Evolutionary conservation across 2,329 filamentous ascomycete species (phyloP), one percentile per base, ranked within the genome.

Genomic region (Thermothelomyces thermophilus): DNA sequence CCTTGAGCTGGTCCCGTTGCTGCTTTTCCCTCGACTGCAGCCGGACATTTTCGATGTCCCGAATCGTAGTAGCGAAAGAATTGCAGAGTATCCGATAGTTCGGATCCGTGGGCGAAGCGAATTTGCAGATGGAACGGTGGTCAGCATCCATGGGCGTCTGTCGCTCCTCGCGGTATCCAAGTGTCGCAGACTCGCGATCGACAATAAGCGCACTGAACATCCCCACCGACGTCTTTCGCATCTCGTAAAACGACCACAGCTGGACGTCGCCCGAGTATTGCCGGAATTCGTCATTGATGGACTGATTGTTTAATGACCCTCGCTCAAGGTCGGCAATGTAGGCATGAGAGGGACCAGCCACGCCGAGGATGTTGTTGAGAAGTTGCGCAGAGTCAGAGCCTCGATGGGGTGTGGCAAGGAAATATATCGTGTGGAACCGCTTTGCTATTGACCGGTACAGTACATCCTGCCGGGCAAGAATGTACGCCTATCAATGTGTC

Each of bases 81-180:
- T 64, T 58, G 5, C 56, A 47, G 9, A 66, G 13, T 13, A 50
- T 52, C 3, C 55, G 40, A 33, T 64, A 66, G 47, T 64, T 65
- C 14, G 48, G 37, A 41, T 64, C 60, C 0, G 30, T 16, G 8
- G 57, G 46, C 1, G 48, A 47, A 3, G 59, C 50, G 39, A 64
- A 66, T 35, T 66, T 66, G 59, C 63, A 65, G 6, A 66, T 61
- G 7, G 51, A 56, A 3, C 60, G 55, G 46, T 67, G 65, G 42
- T 64, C 60, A 2, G 64, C 63, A 30, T 57, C 54, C 39, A 66
- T 52, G 2, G 57, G 57, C 14, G 57, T 47, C 13, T 59, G 56
- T 31, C 46, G 55, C 46, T 64, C 63, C 20, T 55, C 51, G 0
- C 42, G 50, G 36, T 60, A 62, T 11, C 59, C 58, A 4, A 66